Base-by-base conservation (phyloP, 116 monocot genomes). In the Phalaenopsis hybrid region DNA sequence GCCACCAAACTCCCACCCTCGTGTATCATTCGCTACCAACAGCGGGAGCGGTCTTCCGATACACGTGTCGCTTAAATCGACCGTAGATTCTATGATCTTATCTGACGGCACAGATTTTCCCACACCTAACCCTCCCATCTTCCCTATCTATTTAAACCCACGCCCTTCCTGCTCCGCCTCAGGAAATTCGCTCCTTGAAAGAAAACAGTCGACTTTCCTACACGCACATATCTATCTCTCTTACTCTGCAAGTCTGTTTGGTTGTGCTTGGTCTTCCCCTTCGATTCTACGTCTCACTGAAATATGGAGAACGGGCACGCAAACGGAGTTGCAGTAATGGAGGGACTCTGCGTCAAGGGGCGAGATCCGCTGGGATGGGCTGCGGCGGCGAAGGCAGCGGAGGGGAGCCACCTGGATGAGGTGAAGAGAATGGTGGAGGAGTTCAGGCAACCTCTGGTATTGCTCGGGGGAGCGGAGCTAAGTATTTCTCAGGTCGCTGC, bases 401-500 rank as follows among this genome's bases (percentile, higher is more conserved):
- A 69, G 25, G 85, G 82, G 46, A 88, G 88, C 80, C 88, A 88
- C 69, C 82, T 88, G 31, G 88, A 88, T 9, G 85, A 88, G 85
- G 88, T 88, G 57, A 88, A 85, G 83, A 78, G 79, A 72, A 88
- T 88, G 88, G 88, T 85, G 57, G 82, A 84, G 79, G 85, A 88
- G 65, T 85, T 57, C 69, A 37, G 84, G 23, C 28, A 31, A 37
- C 82, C 88, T 3, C 33, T 77, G 75, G 85, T 88, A 8, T 43
- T 58, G 79, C 81, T 88, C 9, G 80, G 76, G 31, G 88, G 88
- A 49, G 73, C 87, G 13, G 78, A 41, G 12, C 81, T 87, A 12
- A 84, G 18, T 74, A 74, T 87, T 20, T 81, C 85, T 6, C 85
- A 81, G 79, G 84, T 88, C 76, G 85, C 88, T 0, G 85, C 83